phyloP scores from a whole-genome alignment of 1,284 basidiomycete genomes.

The Sporisorium scitamineum region DNA sequence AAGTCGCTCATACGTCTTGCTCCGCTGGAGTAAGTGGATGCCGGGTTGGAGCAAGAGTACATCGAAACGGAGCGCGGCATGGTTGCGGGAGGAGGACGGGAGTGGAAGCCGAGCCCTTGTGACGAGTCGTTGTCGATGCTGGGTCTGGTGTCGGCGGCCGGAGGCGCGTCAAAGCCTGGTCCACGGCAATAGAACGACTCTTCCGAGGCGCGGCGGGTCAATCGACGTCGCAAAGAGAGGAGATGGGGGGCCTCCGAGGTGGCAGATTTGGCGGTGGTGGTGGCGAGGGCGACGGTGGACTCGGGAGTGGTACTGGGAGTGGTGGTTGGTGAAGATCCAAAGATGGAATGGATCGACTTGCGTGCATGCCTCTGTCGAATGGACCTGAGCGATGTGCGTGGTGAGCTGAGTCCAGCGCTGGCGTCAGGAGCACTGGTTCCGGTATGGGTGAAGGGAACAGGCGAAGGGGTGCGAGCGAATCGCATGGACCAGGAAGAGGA shows the following conservation, averaged over 20 bases:
- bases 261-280: background rate
- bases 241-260: background rate
- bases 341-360: slow-evolving; percentile 27
- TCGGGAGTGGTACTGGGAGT: background rate
- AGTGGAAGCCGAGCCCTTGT: background rate
- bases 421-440: slow-evolving; percentile 3
- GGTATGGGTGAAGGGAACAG: background rate
- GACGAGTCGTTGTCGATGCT: background rate
- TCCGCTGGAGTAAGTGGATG: slow-evolving; percentile 1
- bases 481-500: slow-evolving; percentile 17
- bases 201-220: slow-evolving; percentile 20
- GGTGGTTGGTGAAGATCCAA: background rate
- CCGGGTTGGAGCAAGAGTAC: slow-evolving; percentile 6
- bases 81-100: slow-evolving; percentile 6
- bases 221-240: slow-evolving; percentile 5
- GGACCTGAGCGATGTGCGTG: slow-evolving; percentile 29
- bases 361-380: slow-evolving; percentile 37
- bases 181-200: slow-evolving; percentile 40
- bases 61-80: slow-evolving; percentile 17
- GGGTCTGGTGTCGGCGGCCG: slow-evolving; percentile 21
- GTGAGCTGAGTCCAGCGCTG: background rate
- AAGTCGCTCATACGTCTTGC: slow-evolving; percentile 29
- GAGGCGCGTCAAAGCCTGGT: slow-evolving; percentile 23
- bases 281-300: background rate
- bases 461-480: slow-evolving; percentile 14